A percentile compares a stretch with the other conserved stretches of the same genome.
Conservation (phyloP, 1,284 basidiomycete genomes). For the Peniophora sp. region DNA sequence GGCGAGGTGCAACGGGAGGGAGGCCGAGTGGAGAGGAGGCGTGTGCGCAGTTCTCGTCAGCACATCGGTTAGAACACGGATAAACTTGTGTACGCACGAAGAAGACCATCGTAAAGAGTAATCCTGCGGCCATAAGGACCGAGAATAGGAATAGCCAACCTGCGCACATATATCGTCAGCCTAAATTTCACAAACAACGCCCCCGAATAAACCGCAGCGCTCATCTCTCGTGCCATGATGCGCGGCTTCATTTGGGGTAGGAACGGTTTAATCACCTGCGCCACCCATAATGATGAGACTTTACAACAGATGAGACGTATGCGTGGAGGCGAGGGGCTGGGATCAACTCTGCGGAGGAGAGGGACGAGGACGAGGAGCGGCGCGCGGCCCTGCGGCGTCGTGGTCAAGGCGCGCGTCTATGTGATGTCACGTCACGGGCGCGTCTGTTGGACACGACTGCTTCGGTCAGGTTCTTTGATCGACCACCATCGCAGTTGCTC, state of each 20-base stretch:
- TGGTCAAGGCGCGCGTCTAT: no score
- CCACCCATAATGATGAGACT: neutral
- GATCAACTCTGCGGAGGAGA: neutral
- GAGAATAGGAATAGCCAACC: slow-evolving; percentile 94
- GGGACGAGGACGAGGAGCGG: neutral
- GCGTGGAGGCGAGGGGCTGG: neutral
- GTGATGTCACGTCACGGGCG: no score
- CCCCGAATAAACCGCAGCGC: neutral
- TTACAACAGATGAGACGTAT: neutral
- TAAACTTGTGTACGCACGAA: slow-evolving; percentile 70
- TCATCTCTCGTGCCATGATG: neutral
- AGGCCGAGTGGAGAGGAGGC: neutral
- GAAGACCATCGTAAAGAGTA: slow-evolving; percentile 97
- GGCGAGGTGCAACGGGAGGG: neutral
- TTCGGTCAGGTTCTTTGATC: no score
- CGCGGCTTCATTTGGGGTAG: neutral
- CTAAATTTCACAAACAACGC: no score
- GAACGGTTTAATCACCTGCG: neutral
- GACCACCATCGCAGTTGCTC: no score
- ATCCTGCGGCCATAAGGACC: slow-evolving; percentile 86
- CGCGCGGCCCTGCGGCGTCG: no score
- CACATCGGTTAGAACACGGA: neutral
- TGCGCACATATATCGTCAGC: slow-evolving; percentile 20
- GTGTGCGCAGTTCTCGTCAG: neutral
- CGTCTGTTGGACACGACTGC: no score